Evolutionary conservation across 2,329 filamentous ascomycete genomes (phyloP).

Genomic region (Fusarium goolgardi): DNA sequence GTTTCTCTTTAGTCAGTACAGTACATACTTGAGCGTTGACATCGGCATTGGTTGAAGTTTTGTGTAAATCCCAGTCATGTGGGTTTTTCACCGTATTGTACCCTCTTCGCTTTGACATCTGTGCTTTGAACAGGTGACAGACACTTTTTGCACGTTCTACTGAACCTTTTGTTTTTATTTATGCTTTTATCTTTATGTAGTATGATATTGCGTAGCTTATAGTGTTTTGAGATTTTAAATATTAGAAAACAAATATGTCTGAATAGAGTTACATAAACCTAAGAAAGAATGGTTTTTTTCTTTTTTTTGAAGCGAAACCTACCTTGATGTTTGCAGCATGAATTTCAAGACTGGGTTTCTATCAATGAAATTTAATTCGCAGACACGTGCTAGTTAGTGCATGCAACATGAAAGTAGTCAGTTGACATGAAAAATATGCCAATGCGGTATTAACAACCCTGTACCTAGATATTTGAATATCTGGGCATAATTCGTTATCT

Average conservation of each 20-base stretch:
- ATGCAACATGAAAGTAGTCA: not conserved
- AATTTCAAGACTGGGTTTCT: not conserved
- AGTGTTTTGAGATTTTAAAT: not conserved
- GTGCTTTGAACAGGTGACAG: not conserved
- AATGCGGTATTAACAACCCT: slow-evolving; percentile 5
- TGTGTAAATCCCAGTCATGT: not conserved
- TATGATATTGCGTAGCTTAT: too few species aligned
- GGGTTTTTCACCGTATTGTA: slow-evolving; percentile 1
- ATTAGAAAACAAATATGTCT: not conserved
- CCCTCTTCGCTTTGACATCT: slow-evolving; percentile 5
- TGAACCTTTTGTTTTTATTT: not conserved
- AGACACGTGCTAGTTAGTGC: not conserved
- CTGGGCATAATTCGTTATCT: not conserved
- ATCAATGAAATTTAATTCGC: slow-evolving; percentile 1
- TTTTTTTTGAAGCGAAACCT: not conserved
- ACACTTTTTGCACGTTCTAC: not conserved
- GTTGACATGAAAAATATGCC: slow-evolving; percentile 5
- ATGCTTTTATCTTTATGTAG: accelerated
- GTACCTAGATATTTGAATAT: not conserved
- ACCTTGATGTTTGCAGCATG: not conserved
- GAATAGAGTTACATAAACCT: not conserved
- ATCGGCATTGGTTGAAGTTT: slow-evolving; percentile 1
- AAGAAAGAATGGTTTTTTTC: not conserved
- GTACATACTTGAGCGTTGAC: not conserved
- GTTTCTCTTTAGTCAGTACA: not conserved